Evolutionary conservation across 2,329 filamentous ascomycete genomes (phyloP).

Genomic region (Sporothrix schenckii): DNA sequence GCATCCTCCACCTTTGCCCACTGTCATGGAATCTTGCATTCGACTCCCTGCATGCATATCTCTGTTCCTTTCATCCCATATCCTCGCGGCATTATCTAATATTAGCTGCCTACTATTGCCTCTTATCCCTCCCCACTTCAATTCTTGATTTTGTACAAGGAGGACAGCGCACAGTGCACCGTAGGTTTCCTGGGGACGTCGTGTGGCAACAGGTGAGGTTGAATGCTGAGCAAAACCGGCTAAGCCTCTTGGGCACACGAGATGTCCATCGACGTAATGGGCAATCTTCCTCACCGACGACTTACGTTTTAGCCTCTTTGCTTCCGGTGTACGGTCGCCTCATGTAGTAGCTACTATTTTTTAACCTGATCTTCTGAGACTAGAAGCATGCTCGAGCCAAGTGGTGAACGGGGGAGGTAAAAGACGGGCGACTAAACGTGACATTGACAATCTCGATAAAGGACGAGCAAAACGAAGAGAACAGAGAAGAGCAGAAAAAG

Average conservation of each 20-base stretch:
- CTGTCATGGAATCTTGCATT: not conserved
- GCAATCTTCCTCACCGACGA: not conserved
- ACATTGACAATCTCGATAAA: not conserved
- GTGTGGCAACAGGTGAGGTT: conserved; percentile 10
- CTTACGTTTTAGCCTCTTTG: conserved; percentile 9
- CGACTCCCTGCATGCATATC: too few species aligned
- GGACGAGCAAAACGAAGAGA: not conserved
- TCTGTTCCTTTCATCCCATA: not conserved
- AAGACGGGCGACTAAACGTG: not conserved
- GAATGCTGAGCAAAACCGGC: conserved; percentile 11
- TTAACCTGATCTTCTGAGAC: not conserved
- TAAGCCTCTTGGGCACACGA: not conserved
- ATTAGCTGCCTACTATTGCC: not conserved
- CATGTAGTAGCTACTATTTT: not conserved
- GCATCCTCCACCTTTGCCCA: conserved; percentile 3
- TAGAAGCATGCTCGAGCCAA: conserved; percentile 1
- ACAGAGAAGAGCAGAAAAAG: not conserved
- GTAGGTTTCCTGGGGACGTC: not conserved
- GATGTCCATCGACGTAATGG: not conserved
- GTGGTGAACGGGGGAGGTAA: conserved; percentile 16
- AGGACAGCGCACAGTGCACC: not conserved
- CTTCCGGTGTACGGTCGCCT: not conserved
- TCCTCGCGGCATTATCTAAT: not conserved
- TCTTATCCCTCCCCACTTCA: not conserved
- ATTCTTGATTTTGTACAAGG: not conserved